Evolutionary conservation across 805 yeast genomes (phyloP).

Genomic region (Pichia thaimueangensis): DNA sequence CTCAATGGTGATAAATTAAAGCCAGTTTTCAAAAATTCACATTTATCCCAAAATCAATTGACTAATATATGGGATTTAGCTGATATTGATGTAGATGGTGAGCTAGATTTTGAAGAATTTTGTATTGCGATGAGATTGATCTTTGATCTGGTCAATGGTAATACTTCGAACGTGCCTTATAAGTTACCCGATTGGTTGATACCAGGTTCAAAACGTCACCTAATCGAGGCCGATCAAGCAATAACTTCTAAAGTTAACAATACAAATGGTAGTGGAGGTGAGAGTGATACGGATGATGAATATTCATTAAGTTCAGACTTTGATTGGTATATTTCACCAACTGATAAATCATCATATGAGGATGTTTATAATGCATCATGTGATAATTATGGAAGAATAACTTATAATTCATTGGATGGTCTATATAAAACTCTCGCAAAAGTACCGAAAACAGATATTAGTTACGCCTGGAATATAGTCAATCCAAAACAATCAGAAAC

Average conservation of each 20-base stretch:
- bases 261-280: conserved; percentile 23
- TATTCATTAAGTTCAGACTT: conserved; percentile 58
- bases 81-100: conserved; percentile 90
- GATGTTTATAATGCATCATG: conserved; percentile 66
- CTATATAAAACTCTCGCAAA: conserved; percentile 61
- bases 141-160: conserved; percentile 82
- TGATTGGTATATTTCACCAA: conserved; percentile 95
- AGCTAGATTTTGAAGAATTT: conserved; percentile 93
- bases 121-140: conserved; percentile 95
- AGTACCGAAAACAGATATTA: conserved; percentile 78
- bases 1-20: conserved; percentile 80
- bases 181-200: conserved; percentile 86
- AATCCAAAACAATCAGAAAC: conserved; percentile 84
- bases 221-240: conserved; percentile 79
- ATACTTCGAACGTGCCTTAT: conserved; percentile 49
- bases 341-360: conserved; percentile 74
- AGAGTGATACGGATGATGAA: conserved; percentile 57
- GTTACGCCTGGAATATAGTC: conserved; percentile 91
- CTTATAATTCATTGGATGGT: conserved; percentile 62
- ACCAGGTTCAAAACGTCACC: conserved; percentile 81
- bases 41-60: conserved; percentile 69
- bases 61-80: conserved; percentile 85
- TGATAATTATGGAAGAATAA: conserved; percentile 74
- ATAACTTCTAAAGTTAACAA: conserved; percentile 29
- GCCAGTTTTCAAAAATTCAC: conserved; percentile 83